Percentiles rank a stretch among this genome's conserved stretches.
Evolutionary conservation across 805 yeast species (phyloP).

Genomic region (Zygotorulaspora florentina): DNA sequence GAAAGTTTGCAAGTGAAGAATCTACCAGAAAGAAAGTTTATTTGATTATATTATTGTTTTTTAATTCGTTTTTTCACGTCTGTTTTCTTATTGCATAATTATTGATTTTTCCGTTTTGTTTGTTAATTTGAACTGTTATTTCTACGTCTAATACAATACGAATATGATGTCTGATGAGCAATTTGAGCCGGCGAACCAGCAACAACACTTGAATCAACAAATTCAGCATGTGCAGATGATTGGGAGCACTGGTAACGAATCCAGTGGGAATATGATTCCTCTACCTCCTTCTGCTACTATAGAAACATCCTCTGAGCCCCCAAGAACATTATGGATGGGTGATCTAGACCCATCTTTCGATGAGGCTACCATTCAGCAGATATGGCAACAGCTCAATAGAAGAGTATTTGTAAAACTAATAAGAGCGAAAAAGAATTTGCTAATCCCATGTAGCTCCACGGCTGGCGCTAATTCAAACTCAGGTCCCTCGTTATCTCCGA

Average conservation of each 20-base stretch:
- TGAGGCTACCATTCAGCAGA: constrained; percentile 52
- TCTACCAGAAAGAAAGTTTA: neutral
- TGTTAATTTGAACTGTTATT: constrained; percentile 2
- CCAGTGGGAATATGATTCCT: constrained; percentile 36
- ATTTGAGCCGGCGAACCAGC: neutral
- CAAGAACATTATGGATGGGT: constrained; percentile 85
- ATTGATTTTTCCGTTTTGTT: constrained; percentile 1
- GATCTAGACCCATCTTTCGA: constrained; percentile 78
- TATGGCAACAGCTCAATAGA: constrained; percentile 58
- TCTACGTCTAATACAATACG: neutral
- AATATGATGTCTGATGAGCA: constrained; percentile 9
- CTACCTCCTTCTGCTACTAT: constrained; percentile 51
- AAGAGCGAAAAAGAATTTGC: constrained; percentile 41
- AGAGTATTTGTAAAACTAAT: constrained; percentile 64
- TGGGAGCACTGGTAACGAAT: constrained; percentile 1
- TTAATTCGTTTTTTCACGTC: neutral
- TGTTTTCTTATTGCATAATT: neutral
- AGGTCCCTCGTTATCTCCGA: neutral
- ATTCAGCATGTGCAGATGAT: constrained; percentile 1
- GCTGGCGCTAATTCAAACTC: constrained; percentile 8
- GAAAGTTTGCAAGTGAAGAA: too few relatives aligned
- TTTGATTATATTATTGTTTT: neutral
- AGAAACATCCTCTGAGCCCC: constrained; percentile 45
- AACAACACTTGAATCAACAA: neutral
- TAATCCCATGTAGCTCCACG: constrained; percentile 33